These are phyloP conservation scores for Bonia amplexicaulis DNA, from an alignment of 176 grass and related monocot genomes.

Conservation along the genomic window DNA sequence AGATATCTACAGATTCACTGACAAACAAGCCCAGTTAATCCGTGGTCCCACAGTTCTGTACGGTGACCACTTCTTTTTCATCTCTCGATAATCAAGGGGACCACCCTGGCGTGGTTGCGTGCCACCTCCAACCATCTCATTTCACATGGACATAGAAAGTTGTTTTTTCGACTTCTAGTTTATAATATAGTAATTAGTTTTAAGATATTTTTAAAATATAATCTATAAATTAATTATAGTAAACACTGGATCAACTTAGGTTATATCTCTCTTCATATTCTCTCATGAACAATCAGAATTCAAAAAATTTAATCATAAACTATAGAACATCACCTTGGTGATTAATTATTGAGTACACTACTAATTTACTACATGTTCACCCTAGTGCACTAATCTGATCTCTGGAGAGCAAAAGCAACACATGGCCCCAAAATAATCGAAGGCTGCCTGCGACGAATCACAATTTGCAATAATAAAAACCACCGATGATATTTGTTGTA, in stretches of 20 bases:
- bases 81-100: not conserved
- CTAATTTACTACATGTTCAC: not conserved
- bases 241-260: accelerated
- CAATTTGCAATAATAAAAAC: not conserved
- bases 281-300: too few species aligned
- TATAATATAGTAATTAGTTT: too few species aligned
- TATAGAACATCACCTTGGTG: too few species aligned
- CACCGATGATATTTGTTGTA: not conserved
- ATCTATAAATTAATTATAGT: too few species aligned
- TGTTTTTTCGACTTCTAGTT: too few species aligned
- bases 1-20: not conserved
- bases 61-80: not conserved
- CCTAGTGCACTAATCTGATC: not conserved
- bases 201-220: too few species aligned
- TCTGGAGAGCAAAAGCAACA: not conserved
- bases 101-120: not conserved
- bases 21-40: not conserved
- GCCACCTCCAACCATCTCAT: not conserved
- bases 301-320: too few species aligned
- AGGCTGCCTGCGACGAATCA: not conserved
- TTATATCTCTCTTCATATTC: too few species aligned
- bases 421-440: not conserved
- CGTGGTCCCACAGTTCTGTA: not conserved
- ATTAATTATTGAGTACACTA: not conserved
- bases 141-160: slow-evolving; percentile 19